A percentile compares a stretch with the other conserved stretches of the same genome.
phyloP scores from a whole-genome alignment of 192 early-diverging fungal species.

The Polychytrium aggregatum region DNA sequence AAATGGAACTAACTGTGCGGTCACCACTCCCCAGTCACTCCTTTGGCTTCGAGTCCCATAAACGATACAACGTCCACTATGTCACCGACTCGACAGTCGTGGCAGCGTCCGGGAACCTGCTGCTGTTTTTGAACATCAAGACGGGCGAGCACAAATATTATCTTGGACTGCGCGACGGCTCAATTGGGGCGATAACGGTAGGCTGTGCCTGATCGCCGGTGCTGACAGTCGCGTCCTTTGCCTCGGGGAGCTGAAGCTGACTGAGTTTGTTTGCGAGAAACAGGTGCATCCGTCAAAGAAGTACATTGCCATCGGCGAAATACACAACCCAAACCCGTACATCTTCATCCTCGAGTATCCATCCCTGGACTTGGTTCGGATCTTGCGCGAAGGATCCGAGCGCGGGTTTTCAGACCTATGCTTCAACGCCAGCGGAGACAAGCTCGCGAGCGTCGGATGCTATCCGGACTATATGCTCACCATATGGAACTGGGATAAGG shows the following conservation, averaged over 20 bases:
- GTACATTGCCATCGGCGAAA: slow-evolving; percentile 44
- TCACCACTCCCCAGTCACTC: too few species aligned
- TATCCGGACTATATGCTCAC: slow-evolving; percentile 59
- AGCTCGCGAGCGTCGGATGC: slow-evolving; percentile 39
- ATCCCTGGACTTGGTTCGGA: slow-evolving; percentile 24
- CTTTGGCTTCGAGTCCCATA: slow-evolving; percentile 44
- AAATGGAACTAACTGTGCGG: too few species aligned
- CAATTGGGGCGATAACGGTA: slow-evolving; percentile 43
- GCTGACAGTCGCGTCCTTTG: too few species aligned
- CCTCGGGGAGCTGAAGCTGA: too few species aligned
- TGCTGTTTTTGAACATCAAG: slow-evolving; percentile 40
- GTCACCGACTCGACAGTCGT: slow-evolving; percentile 32
- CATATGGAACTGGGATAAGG: slow-evolving; percentile 46
- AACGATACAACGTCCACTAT: slow-evolving; percentile 40
- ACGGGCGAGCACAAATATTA: slow-evolving; percentile 36
- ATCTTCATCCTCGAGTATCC: slow-evolving; percentile 51
- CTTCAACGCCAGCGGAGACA: slow-evolving; percentile 43
- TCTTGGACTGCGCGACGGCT: slow-evolving; percentile 35
- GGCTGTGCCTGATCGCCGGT: background rate
- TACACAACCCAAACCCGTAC: slow-evolving; percentile 21
- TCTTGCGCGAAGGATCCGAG: slow-evolving; percentile 36
- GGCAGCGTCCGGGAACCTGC: slow-evolving; percentile 41
- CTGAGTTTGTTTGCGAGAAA: background rate
- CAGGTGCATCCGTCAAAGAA: slow-evolving; percentile 37
- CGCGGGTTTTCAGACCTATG: slow-evolving; percentile 30